Evolutionary conservation across 108 stramenopile species (phyloP).

Genomic region (Cyclotella choctawhatcheeana): DNA sequence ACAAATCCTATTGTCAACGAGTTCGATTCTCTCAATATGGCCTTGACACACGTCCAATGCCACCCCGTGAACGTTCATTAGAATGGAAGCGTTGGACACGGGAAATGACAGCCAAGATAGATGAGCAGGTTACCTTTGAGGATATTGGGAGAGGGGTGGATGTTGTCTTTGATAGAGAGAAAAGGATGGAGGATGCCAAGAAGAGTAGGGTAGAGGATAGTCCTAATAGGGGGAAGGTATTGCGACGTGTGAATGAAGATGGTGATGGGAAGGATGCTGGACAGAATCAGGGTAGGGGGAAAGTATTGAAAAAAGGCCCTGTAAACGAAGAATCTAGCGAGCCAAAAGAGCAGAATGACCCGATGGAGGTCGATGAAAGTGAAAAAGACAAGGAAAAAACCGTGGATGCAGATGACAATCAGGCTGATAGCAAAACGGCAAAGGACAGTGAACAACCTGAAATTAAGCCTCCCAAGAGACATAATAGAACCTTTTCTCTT

Average conservation of each 20-base stretch:
- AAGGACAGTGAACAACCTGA: constrained; percentile 5
- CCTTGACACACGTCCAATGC: constrained; percentile 26
- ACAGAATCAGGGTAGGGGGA: constrained; percentile 28
- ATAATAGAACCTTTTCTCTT: constrained; percentile 61
- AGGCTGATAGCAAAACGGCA: neutral
- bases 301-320: neutral
- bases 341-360: constrained; percentile 2
- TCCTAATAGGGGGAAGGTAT: constrained; percentile 28
- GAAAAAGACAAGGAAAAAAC: constrained; percentile 15
- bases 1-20: neutral
- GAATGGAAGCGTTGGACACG: constrained; percentile 75
- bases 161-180: constrained; percentile 64
- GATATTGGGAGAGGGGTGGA: constrained; percentile 65
- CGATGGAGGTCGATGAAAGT: constrained; percentile 9
- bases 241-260: constrained; percentile 13
- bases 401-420: neutral
- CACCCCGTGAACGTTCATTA: constrained; percentile 49
- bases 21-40: constrained; percentile 4
- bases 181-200: constrained; percentile 45
- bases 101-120: constrained; percentile 60
- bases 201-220: constrained; percentile 10
- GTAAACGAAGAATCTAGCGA: constrained; percentile 16
- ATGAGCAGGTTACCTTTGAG: constrained; percentile 73
- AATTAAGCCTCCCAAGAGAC: constrained; percentile 13
- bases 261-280: constrained; percentile 7